Conservation (phyloP, 2,329 filamentous ascomycete species). For the Incumbomyces delicatus region DNA sequence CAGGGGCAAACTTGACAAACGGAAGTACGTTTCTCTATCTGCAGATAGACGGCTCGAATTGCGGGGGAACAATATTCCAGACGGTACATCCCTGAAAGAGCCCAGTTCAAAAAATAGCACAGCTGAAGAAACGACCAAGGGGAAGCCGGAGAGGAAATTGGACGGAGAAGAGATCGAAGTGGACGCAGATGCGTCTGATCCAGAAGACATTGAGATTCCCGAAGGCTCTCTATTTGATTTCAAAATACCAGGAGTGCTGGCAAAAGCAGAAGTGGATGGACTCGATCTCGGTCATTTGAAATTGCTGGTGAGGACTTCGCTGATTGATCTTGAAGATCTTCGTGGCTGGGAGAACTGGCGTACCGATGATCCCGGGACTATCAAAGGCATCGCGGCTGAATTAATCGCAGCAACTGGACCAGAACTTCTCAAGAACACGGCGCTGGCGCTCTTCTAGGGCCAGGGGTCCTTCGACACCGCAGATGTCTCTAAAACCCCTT, state of each 20-base stretch:
- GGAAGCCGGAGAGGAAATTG: constrained; percentile 11
- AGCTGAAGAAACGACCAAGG: constrained; percentile 11
- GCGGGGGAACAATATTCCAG: background rate
- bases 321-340: constrained; percentile 38
- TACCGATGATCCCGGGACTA: constrained; percentile 32
- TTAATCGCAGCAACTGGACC: constrained; percentile 37
- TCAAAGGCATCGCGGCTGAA: constrained; percentile 40
- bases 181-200: constrained; percentile 22
- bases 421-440: constrained; percentile 27
- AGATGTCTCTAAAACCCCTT: no score
- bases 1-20: constrained; percentile 31
- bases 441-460: constrained; percentile 17
- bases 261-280: constrained; percentile 31
- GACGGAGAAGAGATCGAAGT: constrained; percentile 21
- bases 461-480: no score
- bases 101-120: constrained; percentile 12
- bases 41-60: constrained; percentile 24
- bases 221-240: constrained; percentile 34
- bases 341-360: constrained; percentile 37
- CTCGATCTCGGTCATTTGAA: constrained; percentile 37
- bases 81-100: background rate
- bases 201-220: constrained; percentile 27
- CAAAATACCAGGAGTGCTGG: constrained; percentile 38
- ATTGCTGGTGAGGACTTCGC: constrained; percentile 30
- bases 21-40: constrained; percentile 37